phyloP scores from a whole-genome alignment of 2,329 filamentous ascomycete genomes.

The Podosphaera fusca region DNA sequence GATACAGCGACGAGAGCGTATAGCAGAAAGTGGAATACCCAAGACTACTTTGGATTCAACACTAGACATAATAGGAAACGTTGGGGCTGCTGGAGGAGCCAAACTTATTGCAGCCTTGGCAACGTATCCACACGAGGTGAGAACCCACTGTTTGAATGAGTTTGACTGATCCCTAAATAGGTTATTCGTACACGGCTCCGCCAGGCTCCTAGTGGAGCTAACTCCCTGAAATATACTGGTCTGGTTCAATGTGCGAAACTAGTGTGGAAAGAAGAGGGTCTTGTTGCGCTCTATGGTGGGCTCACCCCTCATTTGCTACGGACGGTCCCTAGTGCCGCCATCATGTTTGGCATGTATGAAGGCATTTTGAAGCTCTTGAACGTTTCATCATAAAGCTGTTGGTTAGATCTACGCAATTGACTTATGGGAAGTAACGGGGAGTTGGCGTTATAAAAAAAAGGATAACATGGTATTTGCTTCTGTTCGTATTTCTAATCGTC shows the following conservation, averaged over 20 bases:
- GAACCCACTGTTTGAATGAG: conserved; percentile 7
- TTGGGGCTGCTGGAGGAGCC: conserved; percentile 56
- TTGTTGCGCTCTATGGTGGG: conserved; percentile 70
- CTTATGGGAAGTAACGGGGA: neutral
- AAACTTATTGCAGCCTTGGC: conserved; percentile 68
- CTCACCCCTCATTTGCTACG: conserved; percentile 78
- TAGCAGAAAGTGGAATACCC: conserved; percentile 32
- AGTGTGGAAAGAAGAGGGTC: conserved; percentile 71
- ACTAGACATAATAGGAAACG: conserved; percentile 57
- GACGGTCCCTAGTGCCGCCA: conserved; percentile 76
- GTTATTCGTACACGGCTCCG: conserved; percentile 66
- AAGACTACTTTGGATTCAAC: conserved; percentile 51
- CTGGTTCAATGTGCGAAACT: conserved; percentile 72
- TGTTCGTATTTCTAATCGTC: too few relatives aligned
- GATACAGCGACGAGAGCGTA: conserved; percentile 34
- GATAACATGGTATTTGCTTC: neutral
- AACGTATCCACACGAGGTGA: conserved; percentile 80
- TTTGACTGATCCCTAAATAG: conserved; percentile 17
- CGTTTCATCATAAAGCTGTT: conserved; percentile 9
- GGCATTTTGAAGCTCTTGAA: conserved; percentile 17
- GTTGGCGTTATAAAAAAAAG: neutral
- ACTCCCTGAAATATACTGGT: conserved; percentile 65
- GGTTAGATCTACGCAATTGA: neutral
- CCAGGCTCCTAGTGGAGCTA: conserved; percentile 54
- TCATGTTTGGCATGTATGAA: conserved; percentile 78